phyloP scores from a whole-genome alignment of 208 protist species.

The Tritrichomonas foetus region DNA sequence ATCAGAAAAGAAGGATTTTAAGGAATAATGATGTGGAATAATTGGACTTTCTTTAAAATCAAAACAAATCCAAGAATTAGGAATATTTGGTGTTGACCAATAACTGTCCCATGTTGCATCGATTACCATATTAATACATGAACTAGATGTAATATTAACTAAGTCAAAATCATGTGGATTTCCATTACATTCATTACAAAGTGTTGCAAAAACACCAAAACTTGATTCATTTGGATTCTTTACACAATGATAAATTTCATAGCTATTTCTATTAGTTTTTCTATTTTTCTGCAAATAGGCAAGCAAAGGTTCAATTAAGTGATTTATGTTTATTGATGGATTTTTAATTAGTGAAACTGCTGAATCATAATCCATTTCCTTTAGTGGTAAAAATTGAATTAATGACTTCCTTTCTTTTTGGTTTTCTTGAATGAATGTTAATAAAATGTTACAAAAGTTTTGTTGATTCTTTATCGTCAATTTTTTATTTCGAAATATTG shows the following conservation, averaged over 20 bases:
- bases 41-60: neutral
- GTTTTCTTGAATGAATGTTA: no score
- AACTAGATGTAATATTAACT: neutral
- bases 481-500: neutral
- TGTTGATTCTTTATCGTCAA: neutral
- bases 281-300: neutral
- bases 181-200: neutral
- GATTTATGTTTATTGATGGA: neutral
- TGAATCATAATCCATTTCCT: neutral
- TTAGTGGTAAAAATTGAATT: neutral
- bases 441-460: no score
- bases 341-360: neutral
- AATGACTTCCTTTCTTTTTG: neutral
- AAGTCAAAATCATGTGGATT: slow-evolving; percentile 23
- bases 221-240: neutral
- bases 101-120: neutral
- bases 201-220: neutral
- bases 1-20: neutral
- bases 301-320: neutral
- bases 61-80: neutral
- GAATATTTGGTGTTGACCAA: neutral
- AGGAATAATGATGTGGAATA: neutral
- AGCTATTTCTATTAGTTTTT: neutral
- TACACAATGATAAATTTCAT: neutral
- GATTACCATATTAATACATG: neutral